Conservation (phyloP, 2,329 filamentous ascomycete species). For the Colletotrichum magnum region DNA sequence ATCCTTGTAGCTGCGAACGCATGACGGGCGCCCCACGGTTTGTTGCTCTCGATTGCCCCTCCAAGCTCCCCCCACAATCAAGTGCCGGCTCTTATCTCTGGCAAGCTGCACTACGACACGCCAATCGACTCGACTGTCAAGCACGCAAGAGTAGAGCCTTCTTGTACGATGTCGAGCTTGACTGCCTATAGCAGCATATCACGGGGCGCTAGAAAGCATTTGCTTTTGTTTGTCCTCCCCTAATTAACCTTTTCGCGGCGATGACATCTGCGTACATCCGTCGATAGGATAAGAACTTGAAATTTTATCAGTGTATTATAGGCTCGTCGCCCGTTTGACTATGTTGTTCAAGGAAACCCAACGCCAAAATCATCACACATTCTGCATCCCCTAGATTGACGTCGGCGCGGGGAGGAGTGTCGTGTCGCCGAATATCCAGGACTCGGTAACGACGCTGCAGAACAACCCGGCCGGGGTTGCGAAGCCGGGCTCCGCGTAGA, state of each 20-base stretch:
- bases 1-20: conserved; percentile 23
- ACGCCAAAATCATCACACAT: too few species aligned
- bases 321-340: too few species aligned
- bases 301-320: too few species aligned
- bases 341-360: too few species aligned
- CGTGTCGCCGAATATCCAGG: conserved; percentile 31
- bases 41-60: not conserved
- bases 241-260: not conserved
- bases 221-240: too few species aligned
- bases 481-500: conserved; percentile 29
- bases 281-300: too few species aligned
- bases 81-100: conserved; percentile 23
- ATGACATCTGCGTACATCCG: too few species aligned
- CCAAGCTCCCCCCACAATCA: not conserved
- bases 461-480: conserved; percentile 7
- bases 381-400: not conserved
- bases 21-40: not conserved
- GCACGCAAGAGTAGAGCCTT: not conserved
- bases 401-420: conserved; percentile 23
- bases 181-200: not conserved
- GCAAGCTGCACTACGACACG: conserved; percentile 6
- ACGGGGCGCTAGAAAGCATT: not conserved
- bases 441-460: conserved; percentile 32
- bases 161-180: conserved; percentile 9
- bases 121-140: not conserved